A percentile compares a stretch with the other conserved stretches of the same genome.
phyloP scores from a whole-genome alignment of 2,329 filamentous ascomycete species.

The Epicoccum nigrum region DNA sequence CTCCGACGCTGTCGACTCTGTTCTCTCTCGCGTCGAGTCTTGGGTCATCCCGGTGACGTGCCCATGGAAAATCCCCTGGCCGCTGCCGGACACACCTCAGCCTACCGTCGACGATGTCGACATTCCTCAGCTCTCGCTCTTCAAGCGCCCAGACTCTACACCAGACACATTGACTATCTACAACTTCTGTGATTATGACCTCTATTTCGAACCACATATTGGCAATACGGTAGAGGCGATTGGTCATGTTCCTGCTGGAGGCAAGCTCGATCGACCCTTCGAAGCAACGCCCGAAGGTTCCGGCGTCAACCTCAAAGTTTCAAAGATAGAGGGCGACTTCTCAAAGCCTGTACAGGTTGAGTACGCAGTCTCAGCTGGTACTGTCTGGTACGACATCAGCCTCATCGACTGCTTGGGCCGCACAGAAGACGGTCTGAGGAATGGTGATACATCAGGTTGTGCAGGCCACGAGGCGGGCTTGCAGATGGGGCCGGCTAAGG shows the following conservation, averaged over 20 bases:
- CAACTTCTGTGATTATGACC: conserved; percentile 28
- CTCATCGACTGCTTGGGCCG: conserved; percentile 23
- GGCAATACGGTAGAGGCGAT: conserved; percentile 3
- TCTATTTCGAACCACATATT: conserved; percentile 19
- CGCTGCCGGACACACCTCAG: conserved; percentile 16
- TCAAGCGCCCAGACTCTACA: conserved; percentile 10
- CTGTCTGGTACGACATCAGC: conserved; percentile 27
- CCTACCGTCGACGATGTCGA: conserved; percentile 15
- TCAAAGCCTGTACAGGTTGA: conserved; percentile 23
- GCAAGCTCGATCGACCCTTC: conserved; percentile 12
- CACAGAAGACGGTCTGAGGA: conserved; percentile 9
- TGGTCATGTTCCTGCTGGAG: conserved; percentile 13
- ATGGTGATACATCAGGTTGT: conserved; percentile 17
- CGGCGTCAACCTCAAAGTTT: conserved; percentile 21
- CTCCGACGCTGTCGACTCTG: conserved; percentile 10
- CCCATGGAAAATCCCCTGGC: conserved; percentile 19
- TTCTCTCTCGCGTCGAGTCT: conserved; percentile 10
- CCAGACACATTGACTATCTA: conserved; percentile 21
- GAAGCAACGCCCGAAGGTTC: conserved; percentile 12
- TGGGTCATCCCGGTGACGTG: conserved; percentile 16
- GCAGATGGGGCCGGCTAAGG: conserved; percentile 20
- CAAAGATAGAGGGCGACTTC: conserved; percentile 18
- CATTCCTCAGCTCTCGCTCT: conserved; percentile 21
- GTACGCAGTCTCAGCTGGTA: conserved; percentile 14
- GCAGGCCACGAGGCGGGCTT: conserved; percentile 24